Base-by-base conservation (phyloP, 768 basidiomycete species). In the Coprinopsis sp. region DNA sequence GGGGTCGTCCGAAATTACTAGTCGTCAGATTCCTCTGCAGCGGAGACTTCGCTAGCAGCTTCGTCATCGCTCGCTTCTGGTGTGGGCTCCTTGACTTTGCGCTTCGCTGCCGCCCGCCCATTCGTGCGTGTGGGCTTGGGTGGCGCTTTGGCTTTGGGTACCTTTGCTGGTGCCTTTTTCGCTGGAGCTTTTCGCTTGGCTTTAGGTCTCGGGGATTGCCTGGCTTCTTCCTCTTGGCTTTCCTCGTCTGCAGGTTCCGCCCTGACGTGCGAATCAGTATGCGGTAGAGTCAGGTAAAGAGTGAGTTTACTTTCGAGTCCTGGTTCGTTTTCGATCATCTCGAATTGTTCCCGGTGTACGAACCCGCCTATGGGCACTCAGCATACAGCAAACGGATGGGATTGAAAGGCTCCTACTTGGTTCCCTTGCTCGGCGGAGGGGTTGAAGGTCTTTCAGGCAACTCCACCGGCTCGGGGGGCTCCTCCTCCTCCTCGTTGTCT, bases 321-420 rank as follows among this genome's bases (percentile, higher is more conserved):
- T 40, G 5, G 33, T 49, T n/a, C 48, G 48, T 25, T 49, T 49
- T 18, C 48, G 30, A n/a, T 49, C 48, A n/a, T 44, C 48, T 7
- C 41, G 31, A 18, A 22, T 33, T 13, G 40, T 49, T 11, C 48
- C 42, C 8, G 48, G 48, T 11, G 48, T 42, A 36, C 36, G 47
- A 22, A 28, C 47, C 6, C 47, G 28, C 19, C 39, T 49, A 41
- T 13, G 19, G n/a, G 18, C 10, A 22, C 22, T 8, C 3, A 11
- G 4, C 21, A 34, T 14, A 10, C 22, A 19, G 16, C n/a, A 10
- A 18, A 37, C 12, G 16, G n/a, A 6, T 14, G 23, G 33, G n/a
- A 31, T 1, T 23, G 6, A 21, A 7, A n/a, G 6, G 13, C 19
- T 30, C 48, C 5, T 24, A 44, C 48, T 49, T 49, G 3, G 42